phyloP scores from a whole-genome alignment of 495 filamentous ascomycete species.

The Pyrenula aspistea region DNA sequence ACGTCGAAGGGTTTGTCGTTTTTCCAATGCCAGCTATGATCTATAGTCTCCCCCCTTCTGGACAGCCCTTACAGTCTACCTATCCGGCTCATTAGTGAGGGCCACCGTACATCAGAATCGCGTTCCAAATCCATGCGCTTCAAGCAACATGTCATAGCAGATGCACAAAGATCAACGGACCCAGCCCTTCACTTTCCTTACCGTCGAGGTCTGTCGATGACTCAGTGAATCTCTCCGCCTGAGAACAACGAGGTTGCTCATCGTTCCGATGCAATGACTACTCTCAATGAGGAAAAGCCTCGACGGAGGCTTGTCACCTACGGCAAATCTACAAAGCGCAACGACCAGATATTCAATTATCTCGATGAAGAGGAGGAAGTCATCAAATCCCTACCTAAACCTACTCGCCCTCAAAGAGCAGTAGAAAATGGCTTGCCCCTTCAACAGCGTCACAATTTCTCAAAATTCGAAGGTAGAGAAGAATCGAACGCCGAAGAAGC shows the following conservation, averaged over 20 bases:
- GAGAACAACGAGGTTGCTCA: neutral
- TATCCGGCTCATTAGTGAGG: too few species aligned
- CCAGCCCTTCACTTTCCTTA: too few species aligned
- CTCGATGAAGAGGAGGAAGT: neutral
- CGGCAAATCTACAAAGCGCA: constrained; percentile 11
- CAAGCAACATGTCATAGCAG: too few species aligned
- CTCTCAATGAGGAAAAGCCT: constrained; percentile 5
- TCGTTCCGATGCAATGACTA: constrained; percentile 11
- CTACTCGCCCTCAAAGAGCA: neutral
- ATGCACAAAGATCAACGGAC: too few species aligned
- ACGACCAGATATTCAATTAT: neutral
- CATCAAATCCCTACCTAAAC: neutral
- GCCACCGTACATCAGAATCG: too few species aligned
- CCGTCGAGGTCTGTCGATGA: too few species aligned
- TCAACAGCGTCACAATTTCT: neutral
- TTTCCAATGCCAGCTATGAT: too few species aligned
- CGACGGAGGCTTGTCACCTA: constrained; percentile 36
- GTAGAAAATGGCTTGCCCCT: neutral
- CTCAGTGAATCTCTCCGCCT: too few species aligned
- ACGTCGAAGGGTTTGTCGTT: too few species aligned
- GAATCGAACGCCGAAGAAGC: neutral
- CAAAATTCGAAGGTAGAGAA: neutral
- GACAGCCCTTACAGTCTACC: too few species aligned
- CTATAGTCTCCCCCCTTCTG: too few species aligned
- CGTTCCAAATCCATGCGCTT: too few species aligned